These are phyloP conservation scores for Metarhizium rileyi DNA, from an alignment of 2,329 filamentous ascomycete species.

Conservation along the genomic window DNA sequence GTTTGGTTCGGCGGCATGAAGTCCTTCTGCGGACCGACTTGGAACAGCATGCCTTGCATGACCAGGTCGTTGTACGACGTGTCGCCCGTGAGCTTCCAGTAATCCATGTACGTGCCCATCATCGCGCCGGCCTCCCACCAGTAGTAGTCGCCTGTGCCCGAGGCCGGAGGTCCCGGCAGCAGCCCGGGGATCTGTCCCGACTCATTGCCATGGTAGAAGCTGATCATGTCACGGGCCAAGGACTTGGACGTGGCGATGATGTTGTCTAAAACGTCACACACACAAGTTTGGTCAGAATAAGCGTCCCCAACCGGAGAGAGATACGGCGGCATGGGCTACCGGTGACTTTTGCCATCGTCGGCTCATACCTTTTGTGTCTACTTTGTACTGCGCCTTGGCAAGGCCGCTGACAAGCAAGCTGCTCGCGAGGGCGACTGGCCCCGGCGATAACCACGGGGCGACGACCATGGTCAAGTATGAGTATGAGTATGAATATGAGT, in stretches of 20 bases:
- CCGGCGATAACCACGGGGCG: neutral
- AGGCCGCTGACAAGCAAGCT: neutral
- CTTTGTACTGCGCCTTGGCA: neutral
- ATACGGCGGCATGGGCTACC: neutral
- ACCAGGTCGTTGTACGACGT: slow-evolving; percentile 42
- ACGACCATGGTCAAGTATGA: neutral
- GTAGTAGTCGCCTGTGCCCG: slow-evolving; percentile 46
- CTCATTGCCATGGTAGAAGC: slow-evolving; percentile 40
- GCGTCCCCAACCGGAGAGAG: neutral
- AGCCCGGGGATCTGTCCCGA: slow-evolving; percentile 44
- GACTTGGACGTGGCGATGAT: slow-evolving; percentile 34
- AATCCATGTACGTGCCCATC: slow-evolving; percentile 52
- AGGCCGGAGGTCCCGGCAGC: slow-evolving; percentile 42
- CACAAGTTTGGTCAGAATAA: neutral
- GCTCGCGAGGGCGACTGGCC: neutral
- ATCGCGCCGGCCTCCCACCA: slow-evolving; percentile 57
- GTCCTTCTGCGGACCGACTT: slow-evolving; percentile 39
- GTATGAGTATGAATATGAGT: too few species aligned
- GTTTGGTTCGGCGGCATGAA: slow-evolving; percentile 46
- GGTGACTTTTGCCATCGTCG: neutral
- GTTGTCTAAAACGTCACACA: slow-evolving; percentile 26
- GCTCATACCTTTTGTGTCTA: neutral
- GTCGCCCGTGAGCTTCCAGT: slow-evolving; percentile 52
- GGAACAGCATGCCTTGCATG: slow-evolving; percentile 39
- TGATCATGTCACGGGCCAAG: slow-evolving; percentile 41